Conservation (phyloP, 495 filamentous ascomycete species). For the Penicillium cosmopolitanum region DNA sequence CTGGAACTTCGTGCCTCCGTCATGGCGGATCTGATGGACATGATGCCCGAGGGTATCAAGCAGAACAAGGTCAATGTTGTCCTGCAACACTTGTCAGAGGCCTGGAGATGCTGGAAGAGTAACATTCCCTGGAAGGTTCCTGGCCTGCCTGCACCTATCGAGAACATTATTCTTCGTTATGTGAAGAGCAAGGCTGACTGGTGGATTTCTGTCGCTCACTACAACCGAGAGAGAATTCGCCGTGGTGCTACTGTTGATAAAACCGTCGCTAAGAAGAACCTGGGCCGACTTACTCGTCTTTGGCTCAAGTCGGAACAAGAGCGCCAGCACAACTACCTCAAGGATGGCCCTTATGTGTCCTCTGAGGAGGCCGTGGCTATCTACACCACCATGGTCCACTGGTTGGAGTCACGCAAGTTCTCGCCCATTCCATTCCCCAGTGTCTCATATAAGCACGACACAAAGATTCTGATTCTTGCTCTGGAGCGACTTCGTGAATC, state of each 20-base stretch:
- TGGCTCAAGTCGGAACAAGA: conserved; percentile 99
- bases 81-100: conserved; percentile 94
- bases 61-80: conserved; percentile 99
- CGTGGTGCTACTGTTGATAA: conserved; percentile 97
- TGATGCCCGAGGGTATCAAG: conserved; percentile 99
- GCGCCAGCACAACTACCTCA: conserved; percentile 98
- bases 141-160: conserved; percentile 92
- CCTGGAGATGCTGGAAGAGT: conserved; percentile 99
- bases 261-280: conserved; percentile 99
- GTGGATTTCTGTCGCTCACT: conserved; percentile 99
- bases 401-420: conserved; percentile 97
- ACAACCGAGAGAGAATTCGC: conserved; percentile 95
- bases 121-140: conserved; percentile 99
- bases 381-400: conserved; percentile 98
- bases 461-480: conserved; percentile 96
- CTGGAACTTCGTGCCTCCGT: conserved; percentile 96
- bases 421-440: conserved; percentile 99
- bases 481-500: conserved; percentile 93
- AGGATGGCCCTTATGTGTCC: conserved; percentile 97
- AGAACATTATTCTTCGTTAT: conserved; percentile 97
- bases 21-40: conserved; percentile 99
- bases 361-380: conserved; percentile 99
- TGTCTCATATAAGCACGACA: conserved; percentile 99
- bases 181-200: conserved; percentile 99
- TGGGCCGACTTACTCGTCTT: conserved; percentile 89